phyloP scores from a whole-genome alignment of 2,329 filamentous ascomycete species.

The Aspergillus hortae region DNA sequence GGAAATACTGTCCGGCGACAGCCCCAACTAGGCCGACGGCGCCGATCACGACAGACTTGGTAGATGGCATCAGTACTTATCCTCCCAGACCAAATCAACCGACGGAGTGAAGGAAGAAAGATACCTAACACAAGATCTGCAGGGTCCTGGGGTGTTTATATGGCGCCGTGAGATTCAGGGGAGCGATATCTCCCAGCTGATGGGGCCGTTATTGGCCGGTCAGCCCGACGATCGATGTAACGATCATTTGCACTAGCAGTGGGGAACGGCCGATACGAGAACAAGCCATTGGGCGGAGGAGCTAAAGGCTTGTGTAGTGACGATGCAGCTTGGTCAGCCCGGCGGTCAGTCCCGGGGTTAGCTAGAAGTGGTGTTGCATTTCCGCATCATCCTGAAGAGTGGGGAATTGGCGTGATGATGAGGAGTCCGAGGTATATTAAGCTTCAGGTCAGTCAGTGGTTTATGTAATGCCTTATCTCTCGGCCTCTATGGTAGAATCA shows the following conservation, averaged over 20 bases:
- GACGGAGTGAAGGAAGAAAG: not conserved
- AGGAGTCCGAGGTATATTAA: too few relatives aligned
- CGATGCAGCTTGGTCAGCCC: too few relatives aligned
- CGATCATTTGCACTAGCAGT: not conserved
- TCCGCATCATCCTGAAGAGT: too few relatives aligned
- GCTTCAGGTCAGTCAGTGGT: too few relatives aligned
- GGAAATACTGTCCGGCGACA: conserved; percentile 36
- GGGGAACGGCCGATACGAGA: too few relatives aligned
- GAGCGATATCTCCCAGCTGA: not conserved
- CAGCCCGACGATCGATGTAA: conserved; percentile 13
- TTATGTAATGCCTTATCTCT: too few relatives aligned
- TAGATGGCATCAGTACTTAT: conserved; percentile 9
- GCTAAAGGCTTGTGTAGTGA: too few relatives aligned
- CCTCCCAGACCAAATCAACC: not conserved
- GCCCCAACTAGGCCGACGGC: conserved; percentile 16
- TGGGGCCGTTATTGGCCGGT: not conserved
- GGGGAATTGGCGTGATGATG: too few relatives aligned
- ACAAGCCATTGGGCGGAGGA: too few relatives aligned
- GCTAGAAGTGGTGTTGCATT: too few relatives aligned
- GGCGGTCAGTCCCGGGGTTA: too few relatives aligned
- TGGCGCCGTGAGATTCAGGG: not conserved
- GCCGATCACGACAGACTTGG: conserved; percentile 6
- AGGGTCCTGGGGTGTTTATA: not conserved
- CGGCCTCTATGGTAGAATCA: too few relatives aligned
- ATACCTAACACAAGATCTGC: not conserved